Evolutionary conservation across 805 yeast species (phyloP), one percentile per base, ranked within the genome.

Genomic region (Candida pseudoglaebosa): DNA sequence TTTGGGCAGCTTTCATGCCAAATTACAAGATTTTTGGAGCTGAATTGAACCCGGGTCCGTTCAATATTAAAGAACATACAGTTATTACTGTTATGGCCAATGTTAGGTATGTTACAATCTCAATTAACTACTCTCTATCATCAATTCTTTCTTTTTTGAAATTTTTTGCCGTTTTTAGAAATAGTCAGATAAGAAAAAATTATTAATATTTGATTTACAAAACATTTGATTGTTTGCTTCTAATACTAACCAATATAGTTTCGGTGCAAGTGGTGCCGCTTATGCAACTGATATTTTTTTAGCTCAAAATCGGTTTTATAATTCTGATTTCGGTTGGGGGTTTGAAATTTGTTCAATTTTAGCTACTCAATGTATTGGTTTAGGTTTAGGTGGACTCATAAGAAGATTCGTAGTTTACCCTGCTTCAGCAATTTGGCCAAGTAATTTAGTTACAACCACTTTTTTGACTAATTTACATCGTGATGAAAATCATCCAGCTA

Each of bases 401-500:
- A 67, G 82, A 46, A 70, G 75, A 46, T 65, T 80, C 24, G 66
- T 83, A 44, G 81, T 83, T 12, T 73, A 74, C 41, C 83, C 88
- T 4, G 71, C 81, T 4, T 64, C 77, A n/a, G 75, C 80, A 59
- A 70, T 82, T 37, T 84, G 90, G 90, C 91, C 91, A 4, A 58
- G 76, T 2, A 73, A 73, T 50, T 66, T 84, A 53, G 84, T 80
- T 37, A 68, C 80, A 4, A 52, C 78, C 19, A 78, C 84, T 16
- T 71, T 80, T 47, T 54, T 62, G 67, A 75, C 62, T 65, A 76
- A 52, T 70, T 73, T 59, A 65, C 80, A 57, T 71, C 66, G 58
- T 44, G 70, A 53, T 61, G 65, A 72, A 45, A 73, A 74, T 54
- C 76, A 77, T 50, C 57, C 60, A 5, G 77, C 82, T 20, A 62